Evolutionary conservation across 2,329 filamentous ascomycete genomes (phyloP).

Genomic region (Botrytis medusae): DNA sequence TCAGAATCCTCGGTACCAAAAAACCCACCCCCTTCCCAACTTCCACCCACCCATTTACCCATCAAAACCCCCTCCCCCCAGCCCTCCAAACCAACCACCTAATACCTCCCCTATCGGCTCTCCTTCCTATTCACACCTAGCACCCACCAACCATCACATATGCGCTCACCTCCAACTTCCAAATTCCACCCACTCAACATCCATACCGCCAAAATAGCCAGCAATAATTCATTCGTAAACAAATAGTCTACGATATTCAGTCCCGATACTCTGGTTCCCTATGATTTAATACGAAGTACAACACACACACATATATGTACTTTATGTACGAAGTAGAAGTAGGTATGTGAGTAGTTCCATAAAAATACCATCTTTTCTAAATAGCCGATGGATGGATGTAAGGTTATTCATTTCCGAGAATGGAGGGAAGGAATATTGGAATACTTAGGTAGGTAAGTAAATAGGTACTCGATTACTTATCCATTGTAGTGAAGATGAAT

Average conservation of each 20-base stretch:
- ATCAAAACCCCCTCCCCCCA: background rate
- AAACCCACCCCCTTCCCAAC: background rate
- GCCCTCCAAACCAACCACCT: background rate
- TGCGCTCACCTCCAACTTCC: background rate
- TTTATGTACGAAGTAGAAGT: background rate
- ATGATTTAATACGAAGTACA: background rate
- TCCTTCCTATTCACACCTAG: background rate
- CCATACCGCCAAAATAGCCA: background rate
- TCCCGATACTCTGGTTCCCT: conserved; percentile 2
- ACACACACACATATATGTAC: background rate
- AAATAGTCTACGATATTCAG: background rate
- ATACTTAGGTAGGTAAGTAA: background rate
- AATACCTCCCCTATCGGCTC: background rate
- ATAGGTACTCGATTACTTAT: background rate
- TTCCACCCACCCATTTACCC: background rate
- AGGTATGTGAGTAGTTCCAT: background rate
- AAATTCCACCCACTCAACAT: background rate
- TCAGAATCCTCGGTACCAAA: background rate
- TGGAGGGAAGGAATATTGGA: background rate
- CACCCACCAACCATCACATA: background rate
- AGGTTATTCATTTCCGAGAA: background rate
- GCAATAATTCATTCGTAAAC: background rate
- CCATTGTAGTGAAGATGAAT: background rate
- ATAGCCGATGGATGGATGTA: background rate
- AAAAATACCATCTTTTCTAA: no score